Base-by-base conservation (phyloP, 306 rosid genomes). In the Oxytropis ochrocephala region DNA sequence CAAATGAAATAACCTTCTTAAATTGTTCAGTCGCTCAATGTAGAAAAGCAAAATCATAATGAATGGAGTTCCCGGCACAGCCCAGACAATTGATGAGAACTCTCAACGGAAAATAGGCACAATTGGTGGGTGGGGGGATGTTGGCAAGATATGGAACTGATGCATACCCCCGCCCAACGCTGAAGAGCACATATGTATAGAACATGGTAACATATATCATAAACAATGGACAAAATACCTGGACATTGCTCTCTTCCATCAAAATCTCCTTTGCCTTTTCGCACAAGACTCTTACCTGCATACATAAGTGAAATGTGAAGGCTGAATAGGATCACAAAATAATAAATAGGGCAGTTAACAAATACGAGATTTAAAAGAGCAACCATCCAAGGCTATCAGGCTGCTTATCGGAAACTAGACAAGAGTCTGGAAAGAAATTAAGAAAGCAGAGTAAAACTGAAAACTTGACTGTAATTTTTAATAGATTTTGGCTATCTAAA, bases 181-280 rank as follows among this genome's bases (percentile, higher is more conserved):
- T 11, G 21, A 64, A 8, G 13, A 29, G 50, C 58, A 59, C 12
- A 47, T 44, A n/a, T 4, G 18, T 11, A 75, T 64, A 35, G 19
- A 63, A 32, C 47, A 52, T 9, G 24, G 39, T 36, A 39, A 56
- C 49, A 56, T 16, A 54, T 16, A 64, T 62, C 39, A 52, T 3
- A 21, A 46, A 60, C 39, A 69, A 30, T 27, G 57, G 69, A 75
- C 19, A 47, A 46, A 69, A 62, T 39, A 88, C 97, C 92, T 94
- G 95, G n/a, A 94, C 99, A 80, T 91, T 94, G 82, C 99, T 94
- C 77, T 94, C 99, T 24, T 91, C 95, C 97, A 88, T 94, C 73
- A 94, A 81, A 76, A 94, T 90, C 79, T 94, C 96, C 74, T 94
- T 94, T 48, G 97, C 97, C 86, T 94, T 94, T 14, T 87, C 97